Evolutionary conservation across 2,329 filamentous ascomycete genomes (phyloP).

Genomic region (Dactylellina sp.): DNA sequence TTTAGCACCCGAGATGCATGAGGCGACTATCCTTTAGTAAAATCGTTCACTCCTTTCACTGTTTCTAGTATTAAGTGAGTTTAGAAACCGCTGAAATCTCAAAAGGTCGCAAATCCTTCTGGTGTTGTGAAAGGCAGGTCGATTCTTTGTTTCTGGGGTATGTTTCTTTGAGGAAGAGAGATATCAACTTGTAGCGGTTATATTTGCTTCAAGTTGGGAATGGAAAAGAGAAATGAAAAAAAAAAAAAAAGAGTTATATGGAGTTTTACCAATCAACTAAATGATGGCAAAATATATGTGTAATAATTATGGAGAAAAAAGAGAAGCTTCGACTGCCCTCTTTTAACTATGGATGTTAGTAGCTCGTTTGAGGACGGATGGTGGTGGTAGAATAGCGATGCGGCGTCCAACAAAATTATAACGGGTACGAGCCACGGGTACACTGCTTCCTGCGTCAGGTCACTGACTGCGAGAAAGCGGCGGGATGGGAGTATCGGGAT

Average conservation of each 20-base stretch:
- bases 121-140: slow-evolving; percentile 38
- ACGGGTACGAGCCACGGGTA: neutral
- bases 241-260: too few relatives aligned
- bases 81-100: neutral
- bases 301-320: neutral
- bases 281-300: neutral
- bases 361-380: slow-evolving; percentile 1
- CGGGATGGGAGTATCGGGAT: neutral
- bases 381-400: neutral
- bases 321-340: slow-evolving; percentile 11
- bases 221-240: too few relatives aligned
- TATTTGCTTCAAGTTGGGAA: slow-evolving; percentile 14
- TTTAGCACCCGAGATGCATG: slow-evolving; percentile 27
- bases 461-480: slow-evolving; percentile 3
- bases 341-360: neutral
- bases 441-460: slow-evolving; percentile 7
- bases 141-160: slow-evolving; percentile 38
- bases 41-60: slow-evolving; percentile 1
- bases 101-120: neutral
- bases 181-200: slow-evolving; percentile 4
- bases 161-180: neutral
- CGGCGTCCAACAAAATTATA: slow-evolving; percentile 5
- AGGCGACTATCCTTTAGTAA: neutral
- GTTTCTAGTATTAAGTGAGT: neutral
- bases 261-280: slow-evolving; percentile 3